These are phyloP conservation scores for Geotrichum phurueaensis DNA, from an alignment of 1,139 yeast genomes.

Conservation along the genomic window DNA sequence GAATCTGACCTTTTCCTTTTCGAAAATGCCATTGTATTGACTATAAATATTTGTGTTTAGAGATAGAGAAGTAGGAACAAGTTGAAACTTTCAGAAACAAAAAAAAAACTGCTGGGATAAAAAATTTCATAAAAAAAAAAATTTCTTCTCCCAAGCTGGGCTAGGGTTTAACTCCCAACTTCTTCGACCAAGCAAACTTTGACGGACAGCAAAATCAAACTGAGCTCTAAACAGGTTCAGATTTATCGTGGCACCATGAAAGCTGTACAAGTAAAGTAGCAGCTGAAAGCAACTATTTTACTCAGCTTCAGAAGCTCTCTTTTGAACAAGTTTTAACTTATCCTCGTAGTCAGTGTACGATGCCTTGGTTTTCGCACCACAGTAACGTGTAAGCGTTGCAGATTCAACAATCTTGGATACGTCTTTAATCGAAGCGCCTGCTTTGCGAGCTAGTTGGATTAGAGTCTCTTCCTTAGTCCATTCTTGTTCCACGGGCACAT, in stretches of 20 bases:
- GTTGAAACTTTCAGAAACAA: not conserved
- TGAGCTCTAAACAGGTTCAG: not conserved
- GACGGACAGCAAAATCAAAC: not conserved
- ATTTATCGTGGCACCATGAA: not conserved
- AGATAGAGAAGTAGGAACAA: not conserved
- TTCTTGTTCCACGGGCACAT: slow-evolving; percentile 81
- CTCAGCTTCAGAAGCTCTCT: not conserved
- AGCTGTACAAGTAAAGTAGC: not conserved
- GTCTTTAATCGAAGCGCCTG: slow-evolving; percentile 40
- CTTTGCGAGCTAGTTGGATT: slow-evolving; percentile 62
- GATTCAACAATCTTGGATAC: not conserved
- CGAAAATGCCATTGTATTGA: slow-evolving; percentile 8
- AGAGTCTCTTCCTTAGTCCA: slow-evolving; percentile 76
- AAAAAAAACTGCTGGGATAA: not conserved
- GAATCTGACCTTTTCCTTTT: slow-evolving; percentile 16
- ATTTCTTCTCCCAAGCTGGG: not conserved
- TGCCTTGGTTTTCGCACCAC: not conserved
- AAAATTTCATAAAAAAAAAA: not conserved
- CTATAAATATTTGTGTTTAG: not conserved
- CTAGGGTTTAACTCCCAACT: not conserved
- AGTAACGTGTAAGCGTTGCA: not conserved
- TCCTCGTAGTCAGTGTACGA: not conserved
- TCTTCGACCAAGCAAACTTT: not conserved
- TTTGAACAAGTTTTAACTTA: not conserved
- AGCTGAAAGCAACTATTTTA: no score